Percentiles rank a stretch among this genome's conserved stretches.
phyloP scores from a whole-genome alignment of 1,284 basidiomycete species.

The Schizopora paradoxa region DNA sequence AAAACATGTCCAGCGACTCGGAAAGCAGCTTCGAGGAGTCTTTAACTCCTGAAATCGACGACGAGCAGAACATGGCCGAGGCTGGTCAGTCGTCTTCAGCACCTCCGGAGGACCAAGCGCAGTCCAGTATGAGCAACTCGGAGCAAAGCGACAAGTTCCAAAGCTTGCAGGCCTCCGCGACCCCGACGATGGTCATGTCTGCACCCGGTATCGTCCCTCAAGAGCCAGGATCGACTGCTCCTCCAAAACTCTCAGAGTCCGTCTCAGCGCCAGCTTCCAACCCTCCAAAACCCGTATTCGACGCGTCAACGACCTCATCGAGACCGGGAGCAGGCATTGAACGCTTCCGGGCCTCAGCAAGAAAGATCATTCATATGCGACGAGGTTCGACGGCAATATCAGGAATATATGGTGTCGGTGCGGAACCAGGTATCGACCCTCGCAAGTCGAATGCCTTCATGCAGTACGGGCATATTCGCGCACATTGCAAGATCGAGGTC shows the following conservation, averaged over 20 bases:
- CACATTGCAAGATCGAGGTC: constrained; percentile 58
- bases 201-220: not conserved
- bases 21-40: constrained; percentile 56
- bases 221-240: not conserved
- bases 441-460: constrained; percentile 43
- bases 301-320: constrained; percentile 7
- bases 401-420: constrained; percentile 37
- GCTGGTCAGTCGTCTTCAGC: constrained; percentile 2
- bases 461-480: constrained; percentile 45
- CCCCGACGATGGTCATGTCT: not conserved
- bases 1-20: constrained; percentile 56
- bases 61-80: constrained; percentile 28
- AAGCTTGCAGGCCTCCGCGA: not conserved
- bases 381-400: constrained; percentile 42
- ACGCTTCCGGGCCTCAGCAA: constrained; percentile 44
- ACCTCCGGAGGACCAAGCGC: not conserved
- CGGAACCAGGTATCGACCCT: constrained; percentile 61
- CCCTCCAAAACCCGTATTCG: constrained; percentile 7
- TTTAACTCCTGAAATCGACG: constrained; percentile 48
- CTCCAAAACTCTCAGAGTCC: not conserved
- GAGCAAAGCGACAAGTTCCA: too few species aligned
- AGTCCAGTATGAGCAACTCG: not conserved
- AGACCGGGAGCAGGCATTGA: constrained; percentile 33
- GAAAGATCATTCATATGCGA: constrained; percentile 51
- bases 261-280: not conserved